Conservation (phyloP, 2,329 filamentous ascomycete species). For the Thermoascus crustaceus region DNA sequence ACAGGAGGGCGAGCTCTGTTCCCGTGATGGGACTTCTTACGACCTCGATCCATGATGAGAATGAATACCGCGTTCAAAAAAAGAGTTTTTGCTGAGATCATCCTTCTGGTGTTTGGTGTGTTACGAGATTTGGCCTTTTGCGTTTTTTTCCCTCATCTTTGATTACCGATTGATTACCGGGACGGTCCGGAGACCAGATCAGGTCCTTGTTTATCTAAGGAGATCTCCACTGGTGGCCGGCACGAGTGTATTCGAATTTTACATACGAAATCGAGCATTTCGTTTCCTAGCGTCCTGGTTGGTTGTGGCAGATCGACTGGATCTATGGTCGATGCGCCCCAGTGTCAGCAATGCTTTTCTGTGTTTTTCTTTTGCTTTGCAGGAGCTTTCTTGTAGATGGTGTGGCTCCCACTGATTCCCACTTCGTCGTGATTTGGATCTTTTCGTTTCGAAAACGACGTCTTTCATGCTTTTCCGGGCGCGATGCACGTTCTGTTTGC, state of each 20-base stretch:
- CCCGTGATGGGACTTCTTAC: too few relatives aligned
- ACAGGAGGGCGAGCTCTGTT: background rate
- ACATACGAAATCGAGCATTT: too few relatives aligned
- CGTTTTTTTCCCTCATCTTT: background rate
- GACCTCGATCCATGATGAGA: background rate
- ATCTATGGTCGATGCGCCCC: too few relatives aligned
- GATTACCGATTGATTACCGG: background rate
- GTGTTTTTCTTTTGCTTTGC: constrained; percentile 1
- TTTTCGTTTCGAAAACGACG: constrained; percentile 1
- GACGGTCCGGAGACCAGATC: background rate
- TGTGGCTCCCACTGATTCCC: background rate
- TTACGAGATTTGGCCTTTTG: too few relatives aligned
- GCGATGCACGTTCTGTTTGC: constrained; percentile 9
- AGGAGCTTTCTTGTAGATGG: constrained; percentile 1
- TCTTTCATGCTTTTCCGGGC: constrained; percentile 1
- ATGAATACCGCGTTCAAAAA: background rate
- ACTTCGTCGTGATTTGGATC: too few relatives aligned
- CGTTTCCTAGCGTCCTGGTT: too few relatives aligned
- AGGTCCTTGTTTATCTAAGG: background rate
- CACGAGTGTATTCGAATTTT: background rate
- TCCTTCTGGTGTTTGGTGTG: too few relatives aligned
- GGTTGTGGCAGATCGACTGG: too few relatives aligned
- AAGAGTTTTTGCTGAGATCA: constrained; percentile 4
- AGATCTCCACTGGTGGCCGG: background rate
- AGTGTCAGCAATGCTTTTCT: background rate